Evolutionary conservation across 768 basidiomycete species (phyloP).

Genomic region (Lactarius hengduanensis): DNA sequence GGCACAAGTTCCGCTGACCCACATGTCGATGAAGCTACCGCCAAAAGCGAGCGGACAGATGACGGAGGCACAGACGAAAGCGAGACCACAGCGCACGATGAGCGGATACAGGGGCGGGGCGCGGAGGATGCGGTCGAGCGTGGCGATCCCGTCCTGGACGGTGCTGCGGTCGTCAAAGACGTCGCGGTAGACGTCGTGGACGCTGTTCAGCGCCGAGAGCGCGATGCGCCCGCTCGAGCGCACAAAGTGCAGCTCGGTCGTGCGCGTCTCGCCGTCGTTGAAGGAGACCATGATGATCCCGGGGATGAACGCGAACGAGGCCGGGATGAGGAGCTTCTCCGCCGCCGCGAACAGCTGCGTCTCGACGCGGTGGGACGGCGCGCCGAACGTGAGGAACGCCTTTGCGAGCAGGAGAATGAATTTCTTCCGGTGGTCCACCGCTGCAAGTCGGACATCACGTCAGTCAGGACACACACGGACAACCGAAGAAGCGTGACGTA

Average conservation of each 20-base stretch:
- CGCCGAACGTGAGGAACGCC: slow-evolving; percentile 86
- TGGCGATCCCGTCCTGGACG: slow-evolving; percentile 66
- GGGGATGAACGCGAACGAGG: slow-evolving; percentile 81
- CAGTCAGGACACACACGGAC: neutral
- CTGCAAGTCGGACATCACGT: neutral
- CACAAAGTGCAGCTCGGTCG: slow-evolving; percentile 82
- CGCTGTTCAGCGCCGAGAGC: slow-evolving; percentile 75
- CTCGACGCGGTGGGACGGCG: slow-evolving; percentile 93
- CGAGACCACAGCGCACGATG: slow-evolving; percentile 64
- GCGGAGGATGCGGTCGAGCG: slow-evolving; percentile 61
- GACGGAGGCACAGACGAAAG: slow-evolving; percentile 74
- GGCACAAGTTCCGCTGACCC: slow-evolving; percentile 70
- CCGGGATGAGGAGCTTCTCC: slow-evolving; percentile 70
- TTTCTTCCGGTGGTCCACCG: slow-evolving; percentile 41
- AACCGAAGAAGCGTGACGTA: neutral
- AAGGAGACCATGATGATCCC: slow-evolving; percentile 80
- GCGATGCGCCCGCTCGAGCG: slow-evolving; percentile 79
- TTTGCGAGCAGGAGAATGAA: slow-evolving; percentile 87
- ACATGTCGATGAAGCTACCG: slow-evolving; percentile 79
- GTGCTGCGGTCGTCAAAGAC: slow-evolving; percentile 83
- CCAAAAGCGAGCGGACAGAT: slow-evolving; percentile 84
- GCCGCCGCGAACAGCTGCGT: slow-evolving; percentile 82
- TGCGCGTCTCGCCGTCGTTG: slow-evolving; percentile 66
- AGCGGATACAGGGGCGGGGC: slow-evolving; percentile 68
- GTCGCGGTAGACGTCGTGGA: slow-evolving; percentile 81